phyloP scores from a whole-genome alignment of 2,329 filamentous ascomycete genomes.

The Colletotrichum sp. region DNA sequence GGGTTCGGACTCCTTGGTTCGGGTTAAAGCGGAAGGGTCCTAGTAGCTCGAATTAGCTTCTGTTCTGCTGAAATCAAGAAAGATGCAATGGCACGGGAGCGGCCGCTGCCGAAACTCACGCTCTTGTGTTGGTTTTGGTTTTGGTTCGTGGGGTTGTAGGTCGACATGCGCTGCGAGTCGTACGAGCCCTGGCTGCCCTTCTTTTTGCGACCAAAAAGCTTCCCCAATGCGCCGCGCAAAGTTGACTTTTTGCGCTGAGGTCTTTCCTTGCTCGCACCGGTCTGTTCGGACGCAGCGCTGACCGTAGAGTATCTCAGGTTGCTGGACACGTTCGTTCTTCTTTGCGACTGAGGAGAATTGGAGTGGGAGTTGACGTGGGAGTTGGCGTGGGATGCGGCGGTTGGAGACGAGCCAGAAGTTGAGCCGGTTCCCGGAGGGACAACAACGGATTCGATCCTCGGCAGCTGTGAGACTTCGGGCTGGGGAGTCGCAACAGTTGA shows the following conservation, averaged over 20 bases:
- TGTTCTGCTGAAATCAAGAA: background rate
- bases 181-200: constrained; percentile 43
- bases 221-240: constrained; percentile 59
- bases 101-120: constrained; percentile 43
- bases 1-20: constrained; percentile 40
- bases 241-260: constrained; percentile 64
- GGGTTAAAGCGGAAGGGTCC: constrained; percentile 44
- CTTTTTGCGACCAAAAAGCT: constrained; percentile 64
- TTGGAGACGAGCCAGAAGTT: constrained; percentile 7
- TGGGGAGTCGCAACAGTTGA: constrained; percentile 8
- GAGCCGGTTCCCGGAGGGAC: constrained; percentile 4
- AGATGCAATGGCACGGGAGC: constrained; percentile 6
- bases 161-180: constrained; percentile 30
- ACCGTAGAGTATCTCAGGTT: constrained; percentile 52
- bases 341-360: constrained; percentile 30
- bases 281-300: constrained; percentile 45
- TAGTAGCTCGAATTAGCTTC: constrained; percentile 21
- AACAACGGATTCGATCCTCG: constrained; percentile 6
- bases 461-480: constrained; percentile 4
- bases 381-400: constrained; percentile 6
- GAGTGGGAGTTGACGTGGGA: no score
- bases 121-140: constrained; percentile 57
- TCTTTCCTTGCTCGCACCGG: constrained; percentile 33
- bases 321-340: constrained; percentile 42
- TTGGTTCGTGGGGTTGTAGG: constrained; percentile 33